phyloP scores from a whole-genome alignment of 2,329 filamentous ascomycete genomes.

The Aspergillus latus region DNA sequence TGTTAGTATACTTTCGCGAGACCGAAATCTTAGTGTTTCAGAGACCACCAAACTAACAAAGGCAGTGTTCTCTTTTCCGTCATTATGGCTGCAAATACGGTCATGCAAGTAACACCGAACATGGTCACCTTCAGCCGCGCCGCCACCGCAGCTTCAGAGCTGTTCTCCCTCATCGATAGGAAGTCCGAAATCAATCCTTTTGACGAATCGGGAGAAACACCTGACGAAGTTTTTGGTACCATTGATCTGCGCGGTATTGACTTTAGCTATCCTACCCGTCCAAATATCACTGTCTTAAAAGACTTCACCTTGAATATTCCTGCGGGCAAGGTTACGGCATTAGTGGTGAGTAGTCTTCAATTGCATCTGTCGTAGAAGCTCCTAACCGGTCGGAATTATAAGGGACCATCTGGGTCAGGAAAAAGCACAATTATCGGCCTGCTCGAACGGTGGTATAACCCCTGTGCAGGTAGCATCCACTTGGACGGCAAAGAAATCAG shows the following conservation, averaged over 20 bases:
- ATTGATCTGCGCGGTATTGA: constrained; percentile 80
- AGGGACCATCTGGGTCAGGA: constrained; percentile 84
- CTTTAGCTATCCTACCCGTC: constrained; percentile 91
- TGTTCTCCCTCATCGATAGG: constrained; percentile 83
- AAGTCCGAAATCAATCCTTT: constrained; percentile 78
- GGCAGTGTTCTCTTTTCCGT: constrained; percentile 26
- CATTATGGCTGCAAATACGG: constrained; percentile 35
- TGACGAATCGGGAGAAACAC: constrained; percentile 55
- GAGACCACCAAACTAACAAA: constrained; percentile 4
- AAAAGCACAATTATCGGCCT: constrained; percentile 94
- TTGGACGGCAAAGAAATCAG: constrained; percentile 82
- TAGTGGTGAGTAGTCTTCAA: constrained; percentile 55
- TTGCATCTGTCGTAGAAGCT: neutral
- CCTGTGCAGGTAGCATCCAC: constrained; percentile 74
- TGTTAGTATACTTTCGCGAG: constrained; percentile 12
- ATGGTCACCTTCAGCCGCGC: constrained; percentile 42
- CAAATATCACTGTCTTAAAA: constrained; percentile 85
- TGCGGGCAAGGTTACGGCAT: constrained; percentile 87
- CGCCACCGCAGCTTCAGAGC: constrained; percentile 36
- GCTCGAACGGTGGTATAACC: constrained; percentile 91
- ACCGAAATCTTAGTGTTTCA: neutral
- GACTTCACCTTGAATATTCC: constrained; percentile 76
- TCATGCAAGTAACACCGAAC: constrained; percentile 38
- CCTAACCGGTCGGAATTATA: neutral
- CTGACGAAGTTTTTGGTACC: constrained; percentile 70